These are phyloP conservation scores for Wickerhamiella cacticola DNA, from an alignment of 805 yeast species.

Conservation along the genomic window DNA sequence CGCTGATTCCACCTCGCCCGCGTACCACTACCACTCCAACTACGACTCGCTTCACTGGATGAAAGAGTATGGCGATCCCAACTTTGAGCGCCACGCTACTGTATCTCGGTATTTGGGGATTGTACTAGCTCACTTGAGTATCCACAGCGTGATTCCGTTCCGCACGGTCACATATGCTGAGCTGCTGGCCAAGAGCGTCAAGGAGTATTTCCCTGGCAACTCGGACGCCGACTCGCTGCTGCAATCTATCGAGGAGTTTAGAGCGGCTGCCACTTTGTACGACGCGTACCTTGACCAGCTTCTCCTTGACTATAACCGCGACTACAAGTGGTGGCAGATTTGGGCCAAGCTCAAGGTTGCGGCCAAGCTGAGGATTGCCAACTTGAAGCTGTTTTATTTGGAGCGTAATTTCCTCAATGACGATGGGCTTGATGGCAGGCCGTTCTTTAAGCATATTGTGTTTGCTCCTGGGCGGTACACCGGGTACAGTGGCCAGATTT, in stretches of 20 bases:
- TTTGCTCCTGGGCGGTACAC: conserved; percentile 49
- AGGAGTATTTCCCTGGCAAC: conserved; percentile 25
- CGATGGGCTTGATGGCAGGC: conserved; percentile 39
- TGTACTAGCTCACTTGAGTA: conserved; percentile 38
- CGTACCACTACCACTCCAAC: conserved; percentile 66
- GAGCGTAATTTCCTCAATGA: conserved; percentile 39
- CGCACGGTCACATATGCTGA: conserved; percentile 34
- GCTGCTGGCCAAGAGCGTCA: conserved; percentile 31
- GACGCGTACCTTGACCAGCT: conserved; percentile 41
- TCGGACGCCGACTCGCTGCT: conserved; percentile 18
- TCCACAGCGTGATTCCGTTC: conserved; percentile 37
- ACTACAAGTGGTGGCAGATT: conserved; percentile 55
- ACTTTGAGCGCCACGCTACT: conserved; percentile 45
- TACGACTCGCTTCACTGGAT: conserved; percentile 67
- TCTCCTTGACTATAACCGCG: conserved; percentile 42
- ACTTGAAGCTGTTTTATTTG: conserved; percentile 32
- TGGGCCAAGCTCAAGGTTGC: conserved; percentile 21
- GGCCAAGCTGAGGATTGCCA: conserved; percentile 26
- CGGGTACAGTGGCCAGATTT: conserved; percentile 47
- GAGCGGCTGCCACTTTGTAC: conserved; percentile 30
- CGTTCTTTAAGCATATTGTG: conserved; percentile 50
- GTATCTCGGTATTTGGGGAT: conserved; percentile 44
- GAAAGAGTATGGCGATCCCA: conserved; percentile 50
- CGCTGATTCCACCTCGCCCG: conserved; percentile 37
- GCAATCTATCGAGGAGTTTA: conserved; percentile 21